Evolutionary conservation across 176 grass and related monocot species (phyloP).

Genomic region (Lolium perenne): DNA sequence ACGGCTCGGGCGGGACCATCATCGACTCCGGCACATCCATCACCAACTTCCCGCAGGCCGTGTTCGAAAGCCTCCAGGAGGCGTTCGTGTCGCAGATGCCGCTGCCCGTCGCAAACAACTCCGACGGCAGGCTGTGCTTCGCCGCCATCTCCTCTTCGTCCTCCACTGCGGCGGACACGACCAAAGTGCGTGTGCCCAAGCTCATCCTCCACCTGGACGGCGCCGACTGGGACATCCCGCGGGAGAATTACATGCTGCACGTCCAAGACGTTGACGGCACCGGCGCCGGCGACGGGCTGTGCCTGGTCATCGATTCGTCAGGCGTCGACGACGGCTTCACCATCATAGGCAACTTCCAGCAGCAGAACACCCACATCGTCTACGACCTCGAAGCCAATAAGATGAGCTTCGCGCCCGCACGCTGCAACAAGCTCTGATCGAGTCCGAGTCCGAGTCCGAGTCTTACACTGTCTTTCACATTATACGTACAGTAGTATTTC

Average conservation of each 20-base stretch:
- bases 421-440: slow-evolving; percentile 51
- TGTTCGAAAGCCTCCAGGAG: slow-evolving; percentile 33
- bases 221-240: slow-evolving; percentile 54
- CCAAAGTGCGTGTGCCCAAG: too few species aligned
- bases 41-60: slow-evolving; percentile 45
- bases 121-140: not conserved
- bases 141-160: too few species aligned
- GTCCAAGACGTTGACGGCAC: too few species aligned
- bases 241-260: slow-evolving; percentile 36
- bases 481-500: too few species aligned
- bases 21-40: slow-evolving; percentile 35
- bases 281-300: not conserved
- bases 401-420: slow-evolving; percentile 45
- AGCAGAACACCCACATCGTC: slow-evolving; percentile 66
- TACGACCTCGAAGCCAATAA: slow-evolving; percentile 50
- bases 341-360: slow-evolving; percentile 58
- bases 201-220: slow-evolving; percentile 53
- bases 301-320: not conserved
- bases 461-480: too few species aligned
- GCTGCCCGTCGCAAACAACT: not conserved
- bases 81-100: slow-evolving; percentile 41
- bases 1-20: slow-evolving; percentile 48
- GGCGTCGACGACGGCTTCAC: not conserved
- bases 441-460: too few species aligned
- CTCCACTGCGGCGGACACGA: too few species aligned